A percentile compares a stretch with the other conserved stretches of the same genome.
Evolutionary conservation across 169 alveolate species (phyloP).

Genomic region (Perkinsus olseni): DNA sequence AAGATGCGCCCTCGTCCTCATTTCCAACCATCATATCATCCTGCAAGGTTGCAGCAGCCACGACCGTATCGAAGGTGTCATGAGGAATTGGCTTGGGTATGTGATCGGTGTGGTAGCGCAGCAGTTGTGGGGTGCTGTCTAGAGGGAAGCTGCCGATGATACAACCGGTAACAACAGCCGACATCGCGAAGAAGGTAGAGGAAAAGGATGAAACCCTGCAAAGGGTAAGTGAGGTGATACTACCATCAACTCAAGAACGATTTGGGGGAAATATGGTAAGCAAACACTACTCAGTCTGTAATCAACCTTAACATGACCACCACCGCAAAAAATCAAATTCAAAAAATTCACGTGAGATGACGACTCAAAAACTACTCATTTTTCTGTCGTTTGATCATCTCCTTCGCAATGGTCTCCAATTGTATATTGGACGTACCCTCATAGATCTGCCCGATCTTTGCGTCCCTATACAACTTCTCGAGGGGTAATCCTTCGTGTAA

Average conservation of each 20-base stretch:
- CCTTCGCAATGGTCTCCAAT: constrained; percentile 9
- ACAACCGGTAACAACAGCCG: background rate
- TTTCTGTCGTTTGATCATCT: background rate
- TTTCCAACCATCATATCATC: background rate
- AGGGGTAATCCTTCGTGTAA: background rate
- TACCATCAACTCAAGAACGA: background rate
- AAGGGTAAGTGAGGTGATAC: background rate
- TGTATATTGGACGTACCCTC: constrained; percentile 14
- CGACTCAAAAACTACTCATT: too few relatives aligned
- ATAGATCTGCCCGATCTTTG: constrained; percentile 13
- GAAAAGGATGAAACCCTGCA: too few relatives aligned
- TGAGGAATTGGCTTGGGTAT: background rate
- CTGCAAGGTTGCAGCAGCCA: background rate
- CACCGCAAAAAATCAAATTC: too few relatives aligned
- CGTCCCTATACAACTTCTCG: constrained; percentile 22
- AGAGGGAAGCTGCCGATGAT: background rate
- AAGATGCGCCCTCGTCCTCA: background rate
- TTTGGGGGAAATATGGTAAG: background rate
- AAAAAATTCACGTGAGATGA: too few relatives aligned
- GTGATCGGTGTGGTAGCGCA: background rate
- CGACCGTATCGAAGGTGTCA: background rate
- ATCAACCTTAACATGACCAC: too few relatives aligned
- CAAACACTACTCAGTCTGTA: too few relatives aligned
- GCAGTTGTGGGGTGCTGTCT: background rate
- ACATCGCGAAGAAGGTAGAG: background rate